Conservation (phyloP, 371 early-diverging fungal species). For the Coelomomyces lativittatus region DNA sequence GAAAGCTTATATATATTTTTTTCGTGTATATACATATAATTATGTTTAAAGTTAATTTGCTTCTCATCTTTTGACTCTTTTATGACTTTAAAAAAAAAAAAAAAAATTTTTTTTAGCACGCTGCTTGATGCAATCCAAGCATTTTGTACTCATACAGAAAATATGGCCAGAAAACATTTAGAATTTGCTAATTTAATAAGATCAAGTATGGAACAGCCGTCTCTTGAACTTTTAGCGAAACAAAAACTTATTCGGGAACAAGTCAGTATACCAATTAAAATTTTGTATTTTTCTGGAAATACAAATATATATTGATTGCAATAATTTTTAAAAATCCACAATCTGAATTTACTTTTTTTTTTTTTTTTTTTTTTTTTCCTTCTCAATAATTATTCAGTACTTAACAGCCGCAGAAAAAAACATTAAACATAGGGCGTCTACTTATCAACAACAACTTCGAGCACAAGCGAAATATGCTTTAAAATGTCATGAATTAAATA, state of each 20-base stretch:
- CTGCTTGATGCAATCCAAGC: background rate
- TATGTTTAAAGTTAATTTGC: too few species aligned
- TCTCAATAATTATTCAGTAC: background rate
- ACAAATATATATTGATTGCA: too few species aligned
- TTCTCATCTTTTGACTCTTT: too few species aligned
- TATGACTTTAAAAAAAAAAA: too few species aligned
- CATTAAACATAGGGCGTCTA: background rate
- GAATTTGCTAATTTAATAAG: background rate
- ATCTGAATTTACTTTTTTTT: too few species aligned
- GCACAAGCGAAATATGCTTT: background rate
- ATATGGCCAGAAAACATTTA: background rate
- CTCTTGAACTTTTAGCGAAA: background rate
- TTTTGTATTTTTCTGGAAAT: too few species aligned
- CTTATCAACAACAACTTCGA: background rate
- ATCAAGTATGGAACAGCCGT: background rate
- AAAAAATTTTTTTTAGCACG: too few species aligned
- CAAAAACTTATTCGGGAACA: background rate
- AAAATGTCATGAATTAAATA: background rate
- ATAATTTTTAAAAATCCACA: too few species aligned
- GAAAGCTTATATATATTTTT: too few species aligned
- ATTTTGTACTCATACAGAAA: background rate
- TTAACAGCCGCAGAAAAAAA: background rate
- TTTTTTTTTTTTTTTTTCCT: too few species aligned
- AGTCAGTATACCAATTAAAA: too few species aligned
- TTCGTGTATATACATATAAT: too few species aligned